Evolutionary conservation across 129 eudicot species (phyloP), one percentile per base, ranked within the genome.

Genomic region (Flaveria sonorensis): DNA sequence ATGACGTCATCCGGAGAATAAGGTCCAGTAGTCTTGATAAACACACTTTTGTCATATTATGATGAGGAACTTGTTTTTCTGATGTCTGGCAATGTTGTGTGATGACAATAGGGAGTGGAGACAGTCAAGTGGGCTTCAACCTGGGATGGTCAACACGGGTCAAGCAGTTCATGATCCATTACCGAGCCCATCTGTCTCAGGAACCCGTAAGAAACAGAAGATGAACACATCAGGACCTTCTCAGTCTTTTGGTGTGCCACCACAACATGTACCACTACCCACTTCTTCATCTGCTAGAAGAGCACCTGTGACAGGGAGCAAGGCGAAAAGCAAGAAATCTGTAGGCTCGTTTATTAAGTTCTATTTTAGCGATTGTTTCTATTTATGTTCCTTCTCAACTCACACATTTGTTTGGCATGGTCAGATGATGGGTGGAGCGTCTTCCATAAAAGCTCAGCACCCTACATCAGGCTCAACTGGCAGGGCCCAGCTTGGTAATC

Each of bases 191-290:
- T 86, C 97, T 48, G 77, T 93, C 61, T 86, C 98, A 72, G 98
- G 95, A 62, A 90, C 95, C 74, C 96, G 95, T 51, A 93, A 90
- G 75, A 93, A 90, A 75, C 95, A 85, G 83, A 93, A 88, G 85
- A 80, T 87, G 77, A 87, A 75, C 45, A 81, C 92, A 3, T 83
- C 96, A 32, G 82, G 84, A 39, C 89, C 92, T 74, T 85, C 92
- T 52, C 92, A 90, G 46, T 86, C 95, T 18, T 88, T 88, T 72
- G 90, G 89, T 32, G 96, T 89, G 64, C 96, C 92, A 46, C 90
- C 88, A 40, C 96, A 84, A 79, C 76, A 89, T 3, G 76, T 86
- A 65, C 81, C 88, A 61, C 81, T 77, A 72, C 75, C 89, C 36
- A 84, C 89, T 76, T 76, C 92, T 14, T 89, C 94, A 47, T 87